phyloP scores from a whole-genome alignment of 495 filamentous ascomycete species.

The Aspergillus wentii region DNA sequence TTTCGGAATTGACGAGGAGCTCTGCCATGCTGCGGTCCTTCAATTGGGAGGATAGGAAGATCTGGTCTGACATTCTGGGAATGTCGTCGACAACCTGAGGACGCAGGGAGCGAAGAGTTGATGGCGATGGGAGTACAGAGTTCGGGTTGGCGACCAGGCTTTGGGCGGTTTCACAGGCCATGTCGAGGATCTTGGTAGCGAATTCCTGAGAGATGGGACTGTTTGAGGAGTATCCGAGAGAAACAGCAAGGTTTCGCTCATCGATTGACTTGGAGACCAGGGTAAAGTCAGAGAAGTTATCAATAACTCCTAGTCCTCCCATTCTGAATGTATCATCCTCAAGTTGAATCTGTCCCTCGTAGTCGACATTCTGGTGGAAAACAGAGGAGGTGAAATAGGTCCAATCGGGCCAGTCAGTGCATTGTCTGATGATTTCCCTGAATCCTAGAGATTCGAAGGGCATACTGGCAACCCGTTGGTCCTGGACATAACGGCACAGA shows the following conservation, averaged over 20 bases:
- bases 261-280: slow-evolving; percentile 43
- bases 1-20: slow-evolving; percentile 41
- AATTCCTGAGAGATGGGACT: slow-evolving; percentile 35
- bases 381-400: slow-evolving; percentile 44
- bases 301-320: slow-evolving; percentile 43
- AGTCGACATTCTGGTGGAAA: slow-evolving; percentile 44
- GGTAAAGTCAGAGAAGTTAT: slow-evolving; percentile 47
- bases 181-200: slow-evolving; percentile 40
- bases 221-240: slow-evolving; percentile 42
- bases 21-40: slow-evolving; percentile 41
- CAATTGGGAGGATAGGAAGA: slow-evolving; percentile 31
- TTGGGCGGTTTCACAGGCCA: slow-evolving; percentile 43
- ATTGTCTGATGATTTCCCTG: slow-evolving; percentile 52
- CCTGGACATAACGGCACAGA: slow-evolving; percentile 51
- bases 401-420: slow-evolving; percentile 51
- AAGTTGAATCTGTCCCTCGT: slow-evolving; percentile 35
- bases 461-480: slow-evolving; percentile 56
- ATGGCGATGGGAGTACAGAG: slow-evolving; percentile 37
- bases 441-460: slow-evolving; percentile 55
- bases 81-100: slow-evolving; percentile 24
- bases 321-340: slow-evolving; percentile 45
- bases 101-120: slow-evolving; percentile 30
- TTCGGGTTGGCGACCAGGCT: slow-evolving; percentile 41
- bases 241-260: slow-evolving; percentile 35
- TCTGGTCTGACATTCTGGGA: slow-evolving; percentile 19